Percentiles rank a stretch among this genome's conserved stretches.
phyloP scores from a whole-genome alignment of 1,139 yeast genomes.

The Suzukiozyma palmioleophila region DNA sequence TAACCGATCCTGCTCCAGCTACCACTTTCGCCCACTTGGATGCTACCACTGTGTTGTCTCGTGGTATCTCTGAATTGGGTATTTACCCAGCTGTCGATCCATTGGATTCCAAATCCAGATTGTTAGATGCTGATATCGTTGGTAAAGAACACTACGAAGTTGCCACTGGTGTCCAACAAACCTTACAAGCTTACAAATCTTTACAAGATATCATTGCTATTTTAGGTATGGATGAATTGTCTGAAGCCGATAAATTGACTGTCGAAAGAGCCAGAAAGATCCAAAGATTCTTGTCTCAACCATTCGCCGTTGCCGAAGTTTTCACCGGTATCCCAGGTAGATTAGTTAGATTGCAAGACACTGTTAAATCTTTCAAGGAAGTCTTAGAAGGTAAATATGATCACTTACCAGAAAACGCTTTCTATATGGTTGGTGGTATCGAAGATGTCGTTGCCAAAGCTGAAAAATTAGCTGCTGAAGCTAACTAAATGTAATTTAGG shows the following conservation, averaged over 20 bases:
- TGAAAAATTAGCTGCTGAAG: constrained; percentile 95
- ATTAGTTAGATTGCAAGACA: constrained; percentile 94
- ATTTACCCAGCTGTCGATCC: constrained; percentile 99
- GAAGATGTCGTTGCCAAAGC: constrained; percentile 98
- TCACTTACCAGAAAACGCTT: constrained; percentile 97
- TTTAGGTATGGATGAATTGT: constrained; percentile 99
- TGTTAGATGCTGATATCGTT: constrained; percentile 93
- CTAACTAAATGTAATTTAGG: constrained; percentile 45
- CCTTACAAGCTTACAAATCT: constrained; percentile 99
- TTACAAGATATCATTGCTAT: constrained; percentile 99
- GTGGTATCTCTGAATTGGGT: constrained; percentile 99
- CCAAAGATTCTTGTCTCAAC: constrained; percentile 99
- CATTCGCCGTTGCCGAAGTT: constrained; percentile 99
- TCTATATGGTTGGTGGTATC: constrained; percentile 99
- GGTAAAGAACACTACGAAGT: constrained; percentile 98
- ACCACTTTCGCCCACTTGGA: constrained; percentile 99
- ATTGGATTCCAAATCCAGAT: constrained; percentile 98
- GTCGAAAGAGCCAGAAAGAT: constrained; percentile 99
- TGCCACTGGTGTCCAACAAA: constrained; percentile 94
- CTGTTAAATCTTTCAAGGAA: constrained; percentile 91
- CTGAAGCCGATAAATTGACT: constrained; percentile 96
- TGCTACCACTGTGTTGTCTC: constrained; percentile 99
- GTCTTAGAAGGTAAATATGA: constrained; percentile 98
- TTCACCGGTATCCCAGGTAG: constrained; percentile 99
- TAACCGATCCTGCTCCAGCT: constrained; percentile 99